Base-by-base conservation (phyloP, 2,329 filamentous ascomycete species). In the Paecilomyces sp. region DNA sequence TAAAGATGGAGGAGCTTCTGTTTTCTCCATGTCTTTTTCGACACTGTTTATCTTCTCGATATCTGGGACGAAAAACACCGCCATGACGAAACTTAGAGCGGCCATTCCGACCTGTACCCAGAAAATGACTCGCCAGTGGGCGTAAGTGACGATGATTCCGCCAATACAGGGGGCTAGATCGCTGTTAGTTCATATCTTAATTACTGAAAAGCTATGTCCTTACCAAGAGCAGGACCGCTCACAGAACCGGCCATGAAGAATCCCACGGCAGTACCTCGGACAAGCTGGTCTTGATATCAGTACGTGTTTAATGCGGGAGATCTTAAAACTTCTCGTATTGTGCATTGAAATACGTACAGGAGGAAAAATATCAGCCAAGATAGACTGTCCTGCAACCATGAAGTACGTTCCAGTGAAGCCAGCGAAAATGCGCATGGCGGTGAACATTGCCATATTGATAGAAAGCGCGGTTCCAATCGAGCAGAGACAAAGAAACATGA, bases 101-200 rank as follows among this genome's bases (percentile, higher is more conserved):
- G 87, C 85, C 54, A 91, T 80, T 0, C 81, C 88, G 1, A 87
- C 85, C 70, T 92, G 89, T 0, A 92, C 77, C 86, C 88, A 92
- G 76, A 91, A 92, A 60, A 92, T 91, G 58, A 85, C 83, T 22
- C 88, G 83, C 90, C 90, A 93, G 2, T 80, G 83, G 3, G 82
- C 80, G 71, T 86, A 92, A 0, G 89, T 92, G 36, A 92, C 88
- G 57, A 93, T 90, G 57, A 92, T 85, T 34, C 89, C 90, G 30
- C 89, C 89, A 9, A 92, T 78, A 66, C 91, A 89, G 9, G 76
- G 75, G 7, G 70, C 72, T 74, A 53, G 22, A 8, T 25, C 24
- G n/a, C 18, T 28, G n/a, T 56, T 13, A 53, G 54, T 41, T 4
- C 6, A 18, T 54, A 53, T 60, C 5, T 30, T 41, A 8, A n/a